Base-by-base conservation (phyloP, 2,329 filamentous ascomycete genomes). In the Penicillium sp. region DNA sequence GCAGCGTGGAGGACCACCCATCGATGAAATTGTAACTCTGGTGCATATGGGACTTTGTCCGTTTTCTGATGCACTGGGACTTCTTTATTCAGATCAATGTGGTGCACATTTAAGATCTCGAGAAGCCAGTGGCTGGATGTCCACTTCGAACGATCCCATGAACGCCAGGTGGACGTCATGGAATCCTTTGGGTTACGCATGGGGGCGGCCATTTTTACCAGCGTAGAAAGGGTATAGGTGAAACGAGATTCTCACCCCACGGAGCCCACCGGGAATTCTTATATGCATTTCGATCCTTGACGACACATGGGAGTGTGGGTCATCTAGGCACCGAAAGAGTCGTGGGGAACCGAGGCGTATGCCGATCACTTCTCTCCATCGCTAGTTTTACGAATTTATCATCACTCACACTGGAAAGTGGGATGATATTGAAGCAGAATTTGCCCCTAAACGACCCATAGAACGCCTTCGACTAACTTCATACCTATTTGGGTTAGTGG, bases 91-190 rank as follows among this genome's bases (percentile, higher is more conserved):
- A 71, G 64, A 7, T 65, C 59, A 3, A 67, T 33, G 8, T 67
- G 70, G 46, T 76, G 65, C 1, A 67, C 60, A 22, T 67, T 64
- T 4, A 76, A 57, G 1, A 66, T 27, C 21, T 76, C 71, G 9
- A 76, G 59, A 4, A 75, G 46, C 64, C 64, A 68, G 54, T 76
- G 74, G 49, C 65, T 55, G 4, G 57, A 7, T 6, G 65, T 69
- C 75, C 75, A 77, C 2, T 63, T 29, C 7, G 55, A 59, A 22
- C 60, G 66, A 56, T 72, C 69, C 49, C 55, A 59, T 2, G 47
- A 44, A 5, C 70, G 68, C 75, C 75, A 77, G n/a, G 75, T 77
- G 2, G 75, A 75, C 61, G 72, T 76, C 68, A 77, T 77, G 3
- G 72, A 74, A 56, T 77, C 74, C 48, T 68, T 71, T 1, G 67